A percentile compares a stretch with the other conserved stretches of the same genome.
Conservation (phyloP, 352 stramenopile genomes). For the Thalassiosira hispida region DNA sequence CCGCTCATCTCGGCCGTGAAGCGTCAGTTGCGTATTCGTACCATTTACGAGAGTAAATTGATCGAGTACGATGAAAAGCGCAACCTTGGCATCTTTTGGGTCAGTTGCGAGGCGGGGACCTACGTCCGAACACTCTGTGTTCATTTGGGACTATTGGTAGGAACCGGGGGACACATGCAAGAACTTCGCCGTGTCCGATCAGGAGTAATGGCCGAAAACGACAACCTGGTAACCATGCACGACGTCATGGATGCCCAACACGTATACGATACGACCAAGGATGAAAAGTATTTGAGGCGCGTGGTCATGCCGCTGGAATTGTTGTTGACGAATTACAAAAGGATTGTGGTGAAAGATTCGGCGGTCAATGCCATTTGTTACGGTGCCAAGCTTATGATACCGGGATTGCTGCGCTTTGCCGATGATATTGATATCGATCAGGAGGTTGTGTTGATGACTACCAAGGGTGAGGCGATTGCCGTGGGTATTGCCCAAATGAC, state of each 20-base stretch:
- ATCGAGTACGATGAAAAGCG: slow-evolving; percentile 98
- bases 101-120: slow-evolving; percentile 97
- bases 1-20: slow-evolving; percentile 99
- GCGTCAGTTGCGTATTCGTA: slow-evolving; percentile 98
- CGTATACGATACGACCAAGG: slow-evolving; percentile 98
- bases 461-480: slow-evolving; percentile 99
- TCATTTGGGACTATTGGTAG: slow-evolving; percentile 97
- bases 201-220: slow-evolving; percentile 94
- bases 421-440: slow-evolving; percentile 99
- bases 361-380: slow-evolving; percentile 99
- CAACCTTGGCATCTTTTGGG: slow-evolving; percentile 97
- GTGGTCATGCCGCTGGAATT: slow-evolving; percentile 98
- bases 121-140: slow-evolving; percentile 99
- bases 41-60: slow-evolving; percentile 99
- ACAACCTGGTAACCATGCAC: slow-evolving; percentile 99
- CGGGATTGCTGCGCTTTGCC: slow-evolving; percentile 97
- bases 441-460: slow-evolving; percentile 99
- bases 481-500: slow-evolving; percentile 99
- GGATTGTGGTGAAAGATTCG: slow-evolving; percentile 99
- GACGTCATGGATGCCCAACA: slow-evolving; percentile 99
- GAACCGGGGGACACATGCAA: slow-evolving; percentile 99
- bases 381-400: slow-evolving; percentile 99
- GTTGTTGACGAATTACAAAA: slow-evolving; percentile 98
- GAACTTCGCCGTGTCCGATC: slow-evolving; percentile 97
- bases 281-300: slow-evolving; percentile 98